Percentiles rank a stretch among this genome's conserved stretches.
phyloP scores from a whole-genome alignment of 495 filamentous ascomycete species.

The Penicillium ochrochloron region DNA sequence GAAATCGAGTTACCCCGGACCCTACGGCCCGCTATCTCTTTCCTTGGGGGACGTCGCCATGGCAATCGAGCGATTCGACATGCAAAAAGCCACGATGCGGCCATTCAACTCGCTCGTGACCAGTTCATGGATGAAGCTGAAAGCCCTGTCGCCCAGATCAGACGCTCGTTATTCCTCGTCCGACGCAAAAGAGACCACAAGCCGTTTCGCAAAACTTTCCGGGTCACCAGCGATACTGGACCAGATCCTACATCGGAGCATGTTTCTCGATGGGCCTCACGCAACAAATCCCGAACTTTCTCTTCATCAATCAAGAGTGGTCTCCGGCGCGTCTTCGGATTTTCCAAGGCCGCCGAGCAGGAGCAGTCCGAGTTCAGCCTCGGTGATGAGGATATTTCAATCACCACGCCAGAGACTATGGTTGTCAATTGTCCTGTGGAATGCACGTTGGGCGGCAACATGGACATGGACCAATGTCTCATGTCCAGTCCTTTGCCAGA shows the following conservation, averaged over 20 bases:
- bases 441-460: not conserved
- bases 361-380: slow-evolving; percentile 19
- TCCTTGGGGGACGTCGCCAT: slow-evolving; percentile 51
- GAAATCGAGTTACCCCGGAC: slow-evolving; percentile 33
- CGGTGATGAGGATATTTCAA: not conserved
- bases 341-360: slow-evolving; percentile 47
- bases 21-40: slow-evolving; percentile 65
- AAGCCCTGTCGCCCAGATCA: slow-evolving; percentile 38
- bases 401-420: not conserved
- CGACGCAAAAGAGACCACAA: slow-evolving; percentile 53
- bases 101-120: slow-evolving; percentile 52
- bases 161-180: slow-evolving; percentile 54
- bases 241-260: slow-evolving; percentile 35
- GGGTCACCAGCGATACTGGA: slow-evolving; percentile 49
- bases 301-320: slow-evolving; percentile 66
- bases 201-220: slow-evolving; percentile 64
- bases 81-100: slow-evolving; percentile 49
- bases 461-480: not conserved
- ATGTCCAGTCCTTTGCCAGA: slow-evolving; percentile 12
- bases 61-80: slow-evolving; percentile 31
- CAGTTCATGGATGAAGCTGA: slow-evolving; percentile 49
- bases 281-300: slow-evolving; percentile 59
- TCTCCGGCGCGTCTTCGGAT: slow-evolving; percentile 61
- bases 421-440: not conserved
- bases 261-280: slow-evolving; percentile 40